Base-by-base conservation (phyloP, 2,329 filamentous ascomycete species). In the Aspergillus arachidicola region DNA sequence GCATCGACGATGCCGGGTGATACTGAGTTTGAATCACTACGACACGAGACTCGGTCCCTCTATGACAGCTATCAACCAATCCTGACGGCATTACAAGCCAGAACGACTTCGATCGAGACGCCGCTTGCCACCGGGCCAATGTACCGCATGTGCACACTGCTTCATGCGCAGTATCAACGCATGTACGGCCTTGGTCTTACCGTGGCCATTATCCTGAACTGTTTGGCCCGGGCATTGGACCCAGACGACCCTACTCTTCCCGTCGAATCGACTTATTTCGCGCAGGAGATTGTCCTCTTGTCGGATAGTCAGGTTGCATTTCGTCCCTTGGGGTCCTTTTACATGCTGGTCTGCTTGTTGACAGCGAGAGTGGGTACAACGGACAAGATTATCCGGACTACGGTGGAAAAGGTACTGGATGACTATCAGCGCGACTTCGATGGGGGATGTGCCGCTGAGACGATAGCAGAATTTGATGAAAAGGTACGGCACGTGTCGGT, bases 91-190 rank as follows among this genome's bases (percentile, higher is more conserved):
- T 59, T 72, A 28, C 68, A 68, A 34, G 41, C 59, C 7, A 67
- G 71, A 32, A 68, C 60, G 9, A 53, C 63, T 1, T 45, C 58
- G 3, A 57, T 66, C 26, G 61, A 70, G 34, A 54, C 57, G n/a
- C 62, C 60, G 6, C 53, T 59, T 21, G 21, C 63, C 16, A 56
- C 34, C 11, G 51, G 51, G 16, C 19, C 51, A 4, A 7, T 23
- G 32, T 38, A 55, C n/a, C 32, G 30, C 2, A n/a, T 67, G 21
- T 7, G 46, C 26, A 34, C 57, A 14, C 61, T 68, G n/a, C 36
- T 75, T 11, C 69, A 72, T 56, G 72, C 74, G 4, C 72, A 77
- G 59, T 71, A 71, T 58, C 70, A 76, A 26, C 75, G 78, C 23
- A 69, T 70, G 16, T 76, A 79, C 62, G 72, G 69, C 2, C 61